Evolutionary conservation across 306 rosid genomes (phyloP).

Genomic region (Castanopsis chinensis): DNA sequence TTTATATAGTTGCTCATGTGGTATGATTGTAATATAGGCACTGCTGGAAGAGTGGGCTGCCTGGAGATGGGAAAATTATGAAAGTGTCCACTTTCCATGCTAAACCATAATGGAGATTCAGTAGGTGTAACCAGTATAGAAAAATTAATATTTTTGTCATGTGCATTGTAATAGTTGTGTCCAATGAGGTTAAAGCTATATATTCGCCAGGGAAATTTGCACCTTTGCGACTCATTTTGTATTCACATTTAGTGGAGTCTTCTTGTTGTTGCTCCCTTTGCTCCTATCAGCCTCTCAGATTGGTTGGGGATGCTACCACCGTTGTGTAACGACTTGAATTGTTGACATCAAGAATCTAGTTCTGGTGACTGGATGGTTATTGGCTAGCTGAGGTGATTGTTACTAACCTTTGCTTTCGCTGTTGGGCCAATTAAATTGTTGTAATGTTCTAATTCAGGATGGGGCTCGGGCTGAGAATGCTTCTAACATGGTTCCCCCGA

Average conservation of each 20-base stretch:
- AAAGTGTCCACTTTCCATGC: slow-evolving; percentile 22
- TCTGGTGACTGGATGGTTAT: not conserved
- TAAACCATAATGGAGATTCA: not conserved
- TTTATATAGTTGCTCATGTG: slow-evolving; percentile 4
- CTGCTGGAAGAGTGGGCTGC: slow-evolving; percentile 43
- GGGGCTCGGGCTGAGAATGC: too few relatives aligned
- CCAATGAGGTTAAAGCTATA: not conserved
- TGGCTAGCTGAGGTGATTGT: not conserved
- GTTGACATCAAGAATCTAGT: not conserved
- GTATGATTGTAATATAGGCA: slow-evolving; percentile 34
- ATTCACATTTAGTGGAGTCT: not conserved
- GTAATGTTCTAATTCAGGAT: too few relatives aligned
- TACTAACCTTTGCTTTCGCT: too few relatives aligned
- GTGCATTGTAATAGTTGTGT: not conserved
- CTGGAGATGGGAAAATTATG: slow-evolving; percentile 28
- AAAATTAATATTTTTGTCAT: not conserved
- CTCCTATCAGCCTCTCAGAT: not conserved
- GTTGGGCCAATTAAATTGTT: too few relatives aligned
- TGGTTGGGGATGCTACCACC: not conserved
- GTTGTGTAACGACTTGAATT: not conserved
- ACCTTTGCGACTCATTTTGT: not conserved
- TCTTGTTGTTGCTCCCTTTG: not conserved
- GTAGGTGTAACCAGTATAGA: slow-evolving; percentile 13
- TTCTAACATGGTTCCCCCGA: too few relatives aligned
- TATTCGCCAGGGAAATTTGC: not conserved